Conservation (phyloP, 257 asterid species). For the Jacaranda mimosifolia region DNA sequence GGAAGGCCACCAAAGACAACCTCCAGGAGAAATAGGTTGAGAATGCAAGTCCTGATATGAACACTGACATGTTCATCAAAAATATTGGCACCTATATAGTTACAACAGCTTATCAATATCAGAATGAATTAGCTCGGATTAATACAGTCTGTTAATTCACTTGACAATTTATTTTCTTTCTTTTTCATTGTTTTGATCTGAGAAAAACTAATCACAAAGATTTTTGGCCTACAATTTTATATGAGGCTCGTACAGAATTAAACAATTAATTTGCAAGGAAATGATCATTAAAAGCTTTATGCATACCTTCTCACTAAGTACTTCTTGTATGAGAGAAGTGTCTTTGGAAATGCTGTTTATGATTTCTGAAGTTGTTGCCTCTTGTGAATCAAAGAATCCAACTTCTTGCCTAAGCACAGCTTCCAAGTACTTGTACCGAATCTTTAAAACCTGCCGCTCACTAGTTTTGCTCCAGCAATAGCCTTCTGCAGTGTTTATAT, state of each 20-base stretch:
- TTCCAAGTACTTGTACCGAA: constrained; percentile 84
- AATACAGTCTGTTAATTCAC: too few relatives aligned
- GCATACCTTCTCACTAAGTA: constrained; percentile 86
- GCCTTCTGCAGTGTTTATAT: constrained; percentile 61
- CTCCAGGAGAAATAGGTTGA: constrained; percentile 82
- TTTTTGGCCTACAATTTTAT: too few relatives aligned
- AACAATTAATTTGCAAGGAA: too few relatives aligned
- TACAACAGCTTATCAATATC: not conserved
- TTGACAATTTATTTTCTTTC: not conserved
- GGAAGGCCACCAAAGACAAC: constrained; percentile 72
- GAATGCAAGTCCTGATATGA: constrained; percentile 76
- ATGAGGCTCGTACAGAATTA: too few relatives aligned
- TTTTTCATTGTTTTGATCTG: too few relatives aligned
- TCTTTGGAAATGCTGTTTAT: constrained; percentile 80
- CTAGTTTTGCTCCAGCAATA: constrained; percentile 95
- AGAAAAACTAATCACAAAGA: too few relatives aligned
- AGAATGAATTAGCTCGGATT: not conserved
- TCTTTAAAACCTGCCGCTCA: constrained; percentile 71
- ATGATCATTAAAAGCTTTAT: not conserved
- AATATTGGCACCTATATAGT: constrained; percentile 77
- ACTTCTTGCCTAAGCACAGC: constrained; percentile 87
- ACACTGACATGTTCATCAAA: constrained; percentile 72
- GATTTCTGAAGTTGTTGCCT: constrained; percentile 85
- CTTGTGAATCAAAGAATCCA: constrained; percentile 90
- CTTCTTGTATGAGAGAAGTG: constrained; percentile 84